These are phyloP conservation scores for Eremothecium sinecaudum DNA, from an alignment of 1,139 yeast genomes.

Conservation along the genomic window DNA sequence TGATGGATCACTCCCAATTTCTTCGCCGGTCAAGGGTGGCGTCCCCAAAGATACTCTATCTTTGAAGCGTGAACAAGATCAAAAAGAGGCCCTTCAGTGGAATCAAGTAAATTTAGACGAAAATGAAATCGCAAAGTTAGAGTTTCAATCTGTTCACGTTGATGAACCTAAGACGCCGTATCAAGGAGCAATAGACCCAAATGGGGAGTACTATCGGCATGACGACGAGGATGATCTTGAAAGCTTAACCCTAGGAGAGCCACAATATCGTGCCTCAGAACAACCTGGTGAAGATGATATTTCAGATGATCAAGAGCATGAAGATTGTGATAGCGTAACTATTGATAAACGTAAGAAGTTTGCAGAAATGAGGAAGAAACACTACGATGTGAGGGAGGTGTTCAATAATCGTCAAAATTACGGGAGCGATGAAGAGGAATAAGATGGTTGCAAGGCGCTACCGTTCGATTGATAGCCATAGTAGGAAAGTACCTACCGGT, in stretches of 20 bases:
- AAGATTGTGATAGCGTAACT: constrained; percentile 27
- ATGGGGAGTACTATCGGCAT: constrained; percentile 71
- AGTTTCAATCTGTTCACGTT: constrained; percentile 39
- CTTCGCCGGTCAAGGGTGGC: constrained; percentile 10
- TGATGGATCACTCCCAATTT: constrained; percentile 1
- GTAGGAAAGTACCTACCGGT: too few relatives aligned
- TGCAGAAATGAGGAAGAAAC: constrained; percentile 68
- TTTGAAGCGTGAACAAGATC: constrained; percentile 22
- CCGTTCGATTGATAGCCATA: too few relatives aligned
- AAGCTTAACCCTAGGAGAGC: constrained; percentile 47
- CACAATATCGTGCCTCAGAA: constrained; percentile 31
- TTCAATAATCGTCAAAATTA: constrained; percentile 30
- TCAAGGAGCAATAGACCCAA: constrained; percentile 84
- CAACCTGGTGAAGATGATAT: constrained; percentile 23
- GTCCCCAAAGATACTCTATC: constrained; percentile 27
- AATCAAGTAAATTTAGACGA: constrained; percentile 57
- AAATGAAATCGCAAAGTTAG: constrained; percentile 41
- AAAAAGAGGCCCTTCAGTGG: constrained; percentile 49
- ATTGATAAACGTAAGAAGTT: constrained; percentile 49
- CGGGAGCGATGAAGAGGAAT: constrained; percentile 24
- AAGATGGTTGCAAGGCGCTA: neutral
- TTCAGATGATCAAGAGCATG: constrained; percentile 17
- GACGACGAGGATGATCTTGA: constrained; percentile 54
- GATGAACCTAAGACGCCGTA: constrained; percentile 98
- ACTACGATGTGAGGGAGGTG: constrained; percentile 64